Percentiles rank a stretch among this genome's conserved stretches.
These are phyloP conservation scores for Pythium brassicae DNA, from an alignment of 352 stramenopile species.

Conservation along the genomic window DNA sequence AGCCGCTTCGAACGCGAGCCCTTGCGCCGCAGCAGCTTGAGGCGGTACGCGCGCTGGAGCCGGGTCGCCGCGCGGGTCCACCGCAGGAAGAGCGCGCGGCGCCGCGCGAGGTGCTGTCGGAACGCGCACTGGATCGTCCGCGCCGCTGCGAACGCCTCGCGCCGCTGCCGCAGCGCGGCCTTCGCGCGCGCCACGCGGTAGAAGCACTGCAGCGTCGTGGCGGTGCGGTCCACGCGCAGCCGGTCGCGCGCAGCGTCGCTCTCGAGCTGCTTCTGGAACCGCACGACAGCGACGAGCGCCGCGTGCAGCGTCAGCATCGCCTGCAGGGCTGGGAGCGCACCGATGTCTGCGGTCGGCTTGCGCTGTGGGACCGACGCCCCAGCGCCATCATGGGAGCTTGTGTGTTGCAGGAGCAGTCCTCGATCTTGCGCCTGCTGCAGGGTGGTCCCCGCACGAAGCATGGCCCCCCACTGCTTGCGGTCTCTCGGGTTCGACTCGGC, in stretches of 20 bases:
- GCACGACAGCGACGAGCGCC: conserved; percentile 30
- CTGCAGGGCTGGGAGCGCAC: conserved; percentile 4
- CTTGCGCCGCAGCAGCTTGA: conserved; percentile 32
- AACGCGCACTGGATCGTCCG: conserved; percentile 64
- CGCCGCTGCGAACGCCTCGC: conserved; percentile 27
- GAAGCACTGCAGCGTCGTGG: conserved; percentile 44
- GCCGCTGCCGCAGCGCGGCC: conserved; percentile 19
- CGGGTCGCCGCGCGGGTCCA: conserved; percentile 43
- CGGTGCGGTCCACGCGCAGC: conserved; percentile 15
- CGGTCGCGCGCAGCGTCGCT: conserved; percentile 21
- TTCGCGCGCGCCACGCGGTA: conserved; percentile 27
- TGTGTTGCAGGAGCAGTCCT: too few species aligned
- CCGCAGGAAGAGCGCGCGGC: conserved; percentile 36
- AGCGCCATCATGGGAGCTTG: too few species aligned
- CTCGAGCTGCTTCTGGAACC: conserved; percentile 55
- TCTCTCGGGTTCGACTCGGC: conserved; percentile 6
- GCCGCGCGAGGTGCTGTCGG: conserved; percentile 58
- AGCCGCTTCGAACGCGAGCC: conserved; percentile 33
- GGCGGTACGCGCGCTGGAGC: conserved; percentile 61
- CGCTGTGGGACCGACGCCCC: too few species aligned
- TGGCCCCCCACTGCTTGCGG: conserved; percentile 6
- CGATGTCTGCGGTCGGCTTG: too few species aligned
- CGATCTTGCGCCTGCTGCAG: conserved; percentile 7
- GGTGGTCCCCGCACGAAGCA: conserved; percentile 1
- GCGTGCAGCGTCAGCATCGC: conserved; percentile 19